Evolutionary conservation across 2,329 filamentous ascomycete genomes (phyloP).

Genomic region (Hymenoscyphus linearis): DNA sequence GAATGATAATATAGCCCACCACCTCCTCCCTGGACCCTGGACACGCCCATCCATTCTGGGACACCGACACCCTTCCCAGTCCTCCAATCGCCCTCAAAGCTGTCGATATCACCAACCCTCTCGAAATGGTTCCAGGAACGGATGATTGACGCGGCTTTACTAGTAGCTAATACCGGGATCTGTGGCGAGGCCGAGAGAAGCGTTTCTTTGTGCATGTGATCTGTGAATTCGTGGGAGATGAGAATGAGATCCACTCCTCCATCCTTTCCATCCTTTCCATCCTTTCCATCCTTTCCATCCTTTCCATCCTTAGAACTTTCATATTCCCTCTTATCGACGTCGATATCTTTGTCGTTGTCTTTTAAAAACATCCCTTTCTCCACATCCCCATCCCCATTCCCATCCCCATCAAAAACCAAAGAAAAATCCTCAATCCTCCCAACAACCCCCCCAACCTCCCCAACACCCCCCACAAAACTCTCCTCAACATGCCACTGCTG

Average conservation of each 20-base stretch:
- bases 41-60: slow-evolving; percentile 57
- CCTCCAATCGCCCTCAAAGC: slow-evolving; percentile 29
- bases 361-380: too few species aligned
- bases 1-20: slow-evolving; percentile 54
- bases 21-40: slow-evolving; percentile 45
- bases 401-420: too few species aligned
- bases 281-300: background rate
- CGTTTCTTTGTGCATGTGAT: slow-evolving; percentile 60
- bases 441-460: slow-evolving; percentile 49
- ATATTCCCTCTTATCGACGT: slow-evolving; percentile 44
- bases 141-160: slow-evolving; percentile 53
- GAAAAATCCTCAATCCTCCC: too few species aligned
- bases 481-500: slow-evolving; percentile 57
- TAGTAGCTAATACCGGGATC: slow-evolving; percentile 55
- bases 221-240: slow-evolving; percentile 62
- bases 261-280: background rate
- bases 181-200: slow-evolving; percentile 47
- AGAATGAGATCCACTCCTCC: slow-evolving; percentile 42
- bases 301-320: background rate
- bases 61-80: slow-evolving; percentile 33
- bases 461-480: slow-evolving; percentile 49
- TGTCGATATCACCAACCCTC: slow-evolving; percentile 39
- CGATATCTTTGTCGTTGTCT: too few species aligned
- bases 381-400: too few species aligned
- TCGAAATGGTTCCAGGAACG: slow-evolving; percentile 55